Percentiles rank a stretch among this genome's conserved stretches.
phyloP scores from a whole-genome alignment of 2,329 filamentous ascomycete genomes.

The Aspergillus viridinutans region DNA sequence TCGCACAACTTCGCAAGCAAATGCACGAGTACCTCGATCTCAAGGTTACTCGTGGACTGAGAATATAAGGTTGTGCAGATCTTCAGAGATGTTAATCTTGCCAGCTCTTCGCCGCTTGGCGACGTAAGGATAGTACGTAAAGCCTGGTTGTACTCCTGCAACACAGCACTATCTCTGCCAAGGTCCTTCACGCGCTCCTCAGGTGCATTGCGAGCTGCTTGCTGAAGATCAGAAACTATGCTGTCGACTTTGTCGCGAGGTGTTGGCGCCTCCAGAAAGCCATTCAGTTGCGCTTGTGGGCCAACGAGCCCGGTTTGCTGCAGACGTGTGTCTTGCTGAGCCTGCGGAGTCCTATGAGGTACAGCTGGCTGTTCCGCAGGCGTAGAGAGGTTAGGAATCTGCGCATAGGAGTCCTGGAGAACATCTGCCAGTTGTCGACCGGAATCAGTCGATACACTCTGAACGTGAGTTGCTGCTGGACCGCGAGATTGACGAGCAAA shows the following conservation, averaged over 20 bases:
- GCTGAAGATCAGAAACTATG: conserved; percentile 55
- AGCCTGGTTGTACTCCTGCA: conserved; percentile 56
- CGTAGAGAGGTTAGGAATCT: conserved; percentile 58
- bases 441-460: conserved; percentile 54
- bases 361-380: conserved; percentile 60
- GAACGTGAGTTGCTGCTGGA: conserved; percentile 51
- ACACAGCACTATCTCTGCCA: conserved; percentile 50
- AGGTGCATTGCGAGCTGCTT: conserved; percentile 51
- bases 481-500: conserved; percentile 81
- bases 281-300: conserved; percentile 53
- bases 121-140: conserved; percentile 51
- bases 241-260: conserved; percentile 52
- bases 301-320: conserved; percentile 35
- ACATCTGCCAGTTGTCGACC: conserved; percentile 60
- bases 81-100: conserved; percentile 53
- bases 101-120: conserved; percentile 55
- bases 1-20: conserved; percentile 60
- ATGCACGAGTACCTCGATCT: conserved; percentile 61
- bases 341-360: conserved; percentile 54
- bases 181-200: conserved; percentile 58
- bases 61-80: conserved; percentile 55
- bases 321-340: conserved; percentile 43
- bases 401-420: conserved; percentile 57
- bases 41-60: conserved; percentile 52
- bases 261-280: conserved; percentile 54